Base-by-base conservation (phyloP, 2,329 filamentous ascomycete species). In the Remersonia thermophila region DNA sequence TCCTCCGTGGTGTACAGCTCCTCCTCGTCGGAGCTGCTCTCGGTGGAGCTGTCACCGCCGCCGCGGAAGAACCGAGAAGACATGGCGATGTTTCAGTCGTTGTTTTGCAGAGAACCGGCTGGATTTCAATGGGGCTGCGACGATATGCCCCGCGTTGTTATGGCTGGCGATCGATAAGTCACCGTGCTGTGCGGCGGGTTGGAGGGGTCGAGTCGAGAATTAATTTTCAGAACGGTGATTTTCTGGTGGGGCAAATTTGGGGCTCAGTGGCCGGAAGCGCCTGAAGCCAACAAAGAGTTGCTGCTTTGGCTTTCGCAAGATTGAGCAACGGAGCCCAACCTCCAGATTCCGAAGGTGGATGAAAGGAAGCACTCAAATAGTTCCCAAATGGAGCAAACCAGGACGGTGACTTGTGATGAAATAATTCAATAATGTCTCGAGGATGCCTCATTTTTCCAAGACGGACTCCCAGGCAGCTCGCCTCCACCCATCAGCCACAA, bases 11-110 rank as follows among this genome's bases (percentile, higher is more conserved):
- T 76, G 77, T 93, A 93, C 65, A 94, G 80, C 65, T 87, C 81
- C 68, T 96, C 87, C 71, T 96, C 89, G 53, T 95, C 89, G 55
- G 85, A 93, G 72, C 84, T 85, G 68, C 77, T 87, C 65, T 95
- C 87, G 71, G 77, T 84, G 56, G 89, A 94, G 77, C 87, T 95
- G 65, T 93, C 87, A 68, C 73, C 69, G 55, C 80, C 83, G 61
- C 83, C 83, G 63, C 85, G 83, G 73, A 96, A 96, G 67, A 96
- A 98, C 69, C 86, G 83, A 73, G n/a, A n/a, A n/a, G 91, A 96
- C 83, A 89, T 91, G 45, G 34, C 45, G 33, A 37, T n/a, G 42
- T 30, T 18, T 43, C 30, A 26, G 33, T 38, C 18, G 32, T n/a
- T 6, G 20, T 6, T 23, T 5, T 23, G 20, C 20, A 23, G 20